Base-by-base conservation (phyloP, 2,329 filamentous ascomycete species). In the Pyricularia sp. region DNA sequence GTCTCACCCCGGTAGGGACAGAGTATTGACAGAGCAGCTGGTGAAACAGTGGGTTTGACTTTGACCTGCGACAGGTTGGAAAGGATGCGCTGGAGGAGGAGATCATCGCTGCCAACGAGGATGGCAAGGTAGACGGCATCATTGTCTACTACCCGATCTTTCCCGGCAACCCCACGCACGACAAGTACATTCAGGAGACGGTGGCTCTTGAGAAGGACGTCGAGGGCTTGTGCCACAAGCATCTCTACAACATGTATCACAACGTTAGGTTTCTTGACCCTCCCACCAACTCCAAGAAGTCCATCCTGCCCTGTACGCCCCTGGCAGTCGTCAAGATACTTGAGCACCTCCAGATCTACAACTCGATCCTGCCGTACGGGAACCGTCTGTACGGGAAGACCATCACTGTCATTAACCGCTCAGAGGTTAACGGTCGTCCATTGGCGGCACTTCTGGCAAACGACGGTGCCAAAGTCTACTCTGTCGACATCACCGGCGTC, bases 181-280 rank as follows among this genome's bases (percentile, higher is more conserved):
- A 99, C 80, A 91, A 92, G 79, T 98, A 98, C 79, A 88, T 99
- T 73, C 94, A 98, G 81, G 94, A 97, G 81, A 92, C 96, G 3
- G 93, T 97, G 69, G 89, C 92, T 69, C 86, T 97, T 63, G 82
- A 86, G 79, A 98, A 99, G 81, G 95, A 99, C 76, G 94, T 99
- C 73, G 95, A 99, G 80, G 95, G 95, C 50, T 88, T 99, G 70
- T 93, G 91, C 74, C 94, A 97, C 80, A 90, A 90, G 77, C 94
- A 98, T 81, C 91, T 98, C 76, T 94, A 94, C 87, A 99, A 99
- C 86, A 97, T 99, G 94, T 99, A 98, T 82, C 92, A 97, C 84
- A 99, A 99, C 82, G 88, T 97, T 75, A 92, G 95, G 72, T 98
- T 94, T 83, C 85, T 99, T 69, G 95, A 99, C 80, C 83, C 89